Base-by-base conservation (phyloP, 139 green algal genomes). In the Pleodorina starrii region DNA sequence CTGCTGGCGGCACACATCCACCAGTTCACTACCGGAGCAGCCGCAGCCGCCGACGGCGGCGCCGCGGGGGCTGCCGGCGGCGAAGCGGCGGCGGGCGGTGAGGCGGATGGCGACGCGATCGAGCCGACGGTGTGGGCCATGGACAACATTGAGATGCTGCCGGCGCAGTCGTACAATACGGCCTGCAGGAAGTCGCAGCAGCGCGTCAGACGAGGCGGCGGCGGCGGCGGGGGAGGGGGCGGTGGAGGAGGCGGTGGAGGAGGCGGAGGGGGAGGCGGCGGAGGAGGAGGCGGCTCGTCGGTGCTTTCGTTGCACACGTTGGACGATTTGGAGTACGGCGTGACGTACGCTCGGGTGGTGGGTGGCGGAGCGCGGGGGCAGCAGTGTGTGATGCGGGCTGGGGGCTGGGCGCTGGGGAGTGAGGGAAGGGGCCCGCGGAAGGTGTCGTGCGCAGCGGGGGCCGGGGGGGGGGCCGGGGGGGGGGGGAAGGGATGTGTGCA, bases 271-370 rank as follows among this genome's bases (percentile, higher is more conserved):
- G 78, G n/a, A 23, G 54, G 23, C 11, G 51, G 19, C 16, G 77
- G 32, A 23, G 77, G 50, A 48, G 77, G 51, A 3, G 54, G 38
- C 36, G 40, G 40, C 27, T 63, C 74, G 27, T n/a, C 74, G 44
- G 74, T 82, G 74, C 46, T 82, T 5, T 48, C 36, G 32, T 32
- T 84, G 6, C 77, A 84, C 50, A 84, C 77, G 1, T 36, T 72
- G 54, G 78, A 85, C 27, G 78, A 85, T 36, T 23, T 85, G 40
- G 78, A 85, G 57, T 73, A 73, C 35, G 78, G 78, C 54, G 36
- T 85, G 36, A 57, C 78, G 78, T 85, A 85, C 38, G 35, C 78
- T 1, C 78, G 78, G 21, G 54, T 51, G 48, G 75, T 83, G 48
- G 25, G 75, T 83, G 46, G 27, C 27, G 60, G 50, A n/a, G n/a